These are phyloP conservation scores for Lichtheimia hyalospora DNA, from an alignment of 371 early-diverging fungal genomes.

Conservation along the genomic window DNA sequence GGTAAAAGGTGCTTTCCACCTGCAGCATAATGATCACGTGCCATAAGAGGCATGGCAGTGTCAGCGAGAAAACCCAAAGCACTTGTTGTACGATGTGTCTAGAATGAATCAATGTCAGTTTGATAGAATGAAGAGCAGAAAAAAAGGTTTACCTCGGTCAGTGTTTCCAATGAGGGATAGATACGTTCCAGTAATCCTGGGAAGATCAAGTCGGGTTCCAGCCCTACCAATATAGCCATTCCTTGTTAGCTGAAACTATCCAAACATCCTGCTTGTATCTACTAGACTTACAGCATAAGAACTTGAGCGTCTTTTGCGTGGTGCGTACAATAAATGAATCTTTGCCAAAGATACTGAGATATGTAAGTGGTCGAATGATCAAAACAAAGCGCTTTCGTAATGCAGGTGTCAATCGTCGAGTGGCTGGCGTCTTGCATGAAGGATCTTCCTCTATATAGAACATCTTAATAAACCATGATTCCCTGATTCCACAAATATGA, in stretches of 20 bases:
- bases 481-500: background rate
- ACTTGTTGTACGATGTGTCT: slow-evolving; percentile 85
- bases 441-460: slow-evolving; percentile 44
- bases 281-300: slow-evolving; percentile 57
- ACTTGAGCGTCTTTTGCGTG: slow-evolving; percentile 71
- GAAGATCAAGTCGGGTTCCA: slow-evolving; percentile 78
- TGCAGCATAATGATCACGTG: slow-evolving; percentile 71
- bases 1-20: slow-evolving; percentile 84
- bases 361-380: slow-evolving; percentile 53
- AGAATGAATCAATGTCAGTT: background rate
- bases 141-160: slow-evolving; percentile 62
- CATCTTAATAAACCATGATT: background rate
- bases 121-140: background rate
- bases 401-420: slow-evolving; percentile 58
- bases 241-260: too few species aligned
- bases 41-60: slow-evolving; percentile 68
- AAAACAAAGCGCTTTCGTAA: slow-evolving; percentile 61
- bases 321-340: slow-evolving; percentile 66
- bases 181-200: slow-evolving; percentile 81
- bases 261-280: too few species aligned
- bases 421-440: slow-evolving; percentile 62
- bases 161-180: slow-evolving; percentile 84
- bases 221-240: slow-evolving; percentile 34
- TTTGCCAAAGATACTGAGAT: slow-evolving; percentile 81
- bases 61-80: slow-evolving; percentile 72